Evolutionary conservation across 164 flowering plant species (phyloP), one percentile per base, ranked within the genome.

Genomic region (Amborella trichopoda): DNA sequence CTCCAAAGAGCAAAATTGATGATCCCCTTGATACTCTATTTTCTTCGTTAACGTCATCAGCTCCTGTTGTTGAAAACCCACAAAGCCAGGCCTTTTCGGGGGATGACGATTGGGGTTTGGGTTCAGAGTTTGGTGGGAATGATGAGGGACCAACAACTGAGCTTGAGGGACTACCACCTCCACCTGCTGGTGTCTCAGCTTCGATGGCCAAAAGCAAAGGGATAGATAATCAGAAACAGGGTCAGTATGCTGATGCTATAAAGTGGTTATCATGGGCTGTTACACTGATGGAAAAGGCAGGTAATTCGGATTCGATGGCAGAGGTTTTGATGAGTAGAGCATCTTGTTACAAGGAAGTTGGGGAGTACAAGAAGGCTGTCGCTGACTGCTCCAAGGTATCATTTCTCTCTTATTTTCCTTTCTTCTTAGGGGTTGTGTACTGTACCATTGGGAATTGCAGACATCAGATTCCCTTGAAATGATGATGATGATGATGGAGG

Each of bases 201-300:
- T 58, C 85, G 5, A 21, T 63, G 4, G 95, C 98, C n/a, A 83
- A 75, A 66, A 68, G 49, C 46, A 91, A 87, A 69, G 98, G 96
- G n/a, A 18, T 81, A 67, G 95, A 91, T 45, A 76, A 73, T 55
- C 54, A 87, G 59, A 86, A 78, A 70, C 87, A 84, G 55, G 98
- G 98, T 5, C 98, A 91, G 33, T 88, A 67, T 68, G 81, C 96
- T n/a, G 95, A 91, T 75, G 98, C 98, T 28, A 83, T 91, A 28
- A 91, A 91, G 69, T 91, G 94, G 96, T 67, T 91, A 19, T 87
- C 98, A 42, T 91, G 98, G 98, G 93, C 98, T 21, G 66, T 73
- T 0, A 33, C 68, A 56, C 82, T 91, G 48, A 62, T 80, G 13
- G 96, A 81, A 72, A 87, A 82, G 59, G 50, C 83, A 21, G 74